Evolutionary conservation across 83 land plant species (phyloP).

Genomic region (Diphasiastrum complanatum): DNA sequence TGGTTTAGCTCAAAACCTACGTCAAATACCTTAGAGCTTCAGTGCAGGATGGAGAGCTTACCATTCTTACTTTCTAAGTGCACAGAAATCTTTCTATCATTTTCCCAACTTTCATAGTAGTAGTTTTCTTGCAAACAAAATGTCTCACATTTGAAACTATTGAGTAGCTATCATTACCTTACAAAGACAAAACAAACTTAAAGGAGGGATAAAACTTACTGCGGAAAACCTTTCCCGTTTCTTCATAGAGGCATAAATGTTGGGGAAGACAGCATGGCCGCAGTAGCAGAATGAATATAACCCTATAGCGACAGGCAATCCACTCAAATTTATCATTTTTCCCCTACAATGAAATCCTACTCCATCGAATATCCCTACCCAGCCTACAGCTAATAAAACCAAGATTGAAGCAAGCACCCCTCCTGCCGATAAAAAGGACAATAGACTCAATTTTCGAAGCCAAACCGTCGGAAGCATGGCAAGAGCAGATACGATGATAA

Average conservation of each 20-base stretch:
- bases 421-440: slow-evolving; percentile 68
- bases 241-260: slow-evolving; percentile 69
- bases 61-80: no score
- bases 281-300: slow-evolving; percentile 70
- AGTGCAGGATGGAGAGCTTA: no score
- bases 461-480: slow-evolving; percentile 69
- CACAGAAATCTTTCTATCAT: not conserved
- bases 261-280: slow-evolving; percentile 91
- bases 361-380: slow-evolving; percentile 58
- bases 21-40: no score
- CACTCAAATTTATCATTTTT: slow-evolving; percentile 31
- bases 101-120: not conserved
- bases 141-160: no score
- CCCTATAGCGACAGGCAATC: slow-evolving; percentile 65
- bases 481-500: slow-evolving; percentile 45
- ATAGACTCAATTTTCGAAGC: slow-evolving; percentile 49
- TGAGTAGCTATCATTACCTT: not conserved
- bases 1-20: no score
- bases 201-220: slow-evolving; percentile 26
- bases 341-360: slow-evolving; percentile 62
- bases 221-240: slow-evolving; percentile 45
- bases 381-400: slow-evolving; percentile 39
- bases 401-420: slow-evolving; percentile 69
- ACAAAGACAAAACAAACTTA: not conserved
- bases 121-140: no score